phyloP scores from a whole-genome alignment of 257 asterid genomes.

The Orobanche coerulescens region DNA sequence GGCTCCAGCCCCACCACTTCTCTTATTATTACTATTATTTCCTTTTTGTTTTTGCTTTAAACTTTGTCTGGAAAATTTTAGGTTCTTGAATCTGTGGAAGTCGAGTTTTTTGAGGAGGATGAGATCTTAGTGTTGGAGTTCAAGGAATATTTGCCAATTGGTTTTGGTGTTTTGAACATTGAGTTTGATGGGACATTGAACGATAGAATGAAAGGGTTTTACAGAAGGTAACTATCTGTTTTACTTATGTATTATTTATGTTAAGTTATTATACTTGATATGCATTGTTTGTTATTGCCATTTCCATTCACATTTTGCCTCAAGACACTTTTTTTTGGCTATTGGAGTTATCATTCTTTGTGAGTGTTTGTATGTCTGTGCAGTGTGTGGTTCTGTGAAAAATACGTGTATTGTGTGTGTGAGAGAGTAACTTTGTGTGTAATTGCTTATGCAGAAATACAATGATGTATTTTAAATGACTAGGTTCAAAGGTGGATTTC shows the following conservation, averaged over 20 bases:
- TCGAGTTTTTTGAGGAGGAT: slow-evolving; percentile 56
- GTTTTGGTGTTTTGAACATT: slow-evolving; percentile 54
- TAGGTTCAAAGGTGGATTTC: no score
- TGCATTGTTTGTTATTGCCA: background rate
- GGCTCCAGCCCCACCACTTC: no score
- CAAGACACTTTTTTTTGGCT: background rate
- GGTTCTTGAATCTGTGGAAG: slow-evolving; percentile 45
- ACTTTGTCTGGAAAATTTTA: slow-evolving; percentile 13
- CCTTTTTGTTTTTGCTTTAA: no score
- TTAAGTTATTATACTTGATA: background rate
- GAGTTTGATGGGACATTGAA: slow-evolving; percentile 74
- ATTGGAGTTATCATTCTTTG: background rate
- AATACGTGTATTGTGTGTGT: no score
- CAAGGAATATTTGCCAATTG: slow-evolving; percentile 59
- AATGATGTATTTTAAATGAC: no score
- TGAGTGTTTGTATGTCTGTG: no score
- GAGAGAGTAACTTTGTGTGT: background rate
- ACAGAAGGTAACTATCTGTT: slow-evolving; percentile 53
- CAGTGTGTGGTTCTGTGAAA: no score
- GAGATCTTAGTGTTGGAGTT: slow-evolving; percentile 72
- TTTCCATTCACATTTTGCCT: background rate
- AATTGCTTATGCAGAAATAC: no score
- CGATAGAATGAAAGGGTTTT: slow-evolving; percentile 94
- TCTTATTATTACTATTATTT: no score
- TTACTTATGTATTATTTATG: background rate